Base-by-base conservation (phyloP, 345 rosid species). In the Triadica sebifera region DNA sequence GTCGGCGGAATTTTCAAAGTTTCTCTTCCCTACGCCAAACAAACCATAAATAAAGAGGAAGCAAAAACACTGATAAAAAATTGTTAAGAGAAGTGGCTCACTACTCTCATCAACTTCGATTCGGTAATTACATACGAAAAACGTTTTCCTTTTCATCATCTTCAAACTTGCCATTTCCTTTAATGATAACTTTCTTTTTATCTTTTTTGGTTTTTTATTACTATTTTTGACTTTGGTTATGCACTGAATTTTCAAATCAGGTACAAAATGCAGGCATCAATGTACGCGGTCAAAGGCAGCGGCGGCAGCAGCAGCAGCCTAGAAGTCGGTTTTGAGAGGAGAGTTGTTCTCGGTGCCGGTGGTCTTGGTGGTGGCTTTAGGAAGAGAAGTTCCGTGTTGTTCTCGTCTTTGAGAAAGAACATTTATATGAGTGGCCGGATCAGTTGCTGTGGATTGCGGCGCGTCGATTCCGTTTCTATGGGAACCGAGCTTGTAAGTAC, bases 401-500 rank as follows among this genome's bases (percentile, higher is more conserved):
- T 17, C 2, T 74, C 72, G 1, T 17, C 65, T 69, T 79, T 74
- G 73, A 75, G 43, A 45, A 51, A 61, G 20, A 80, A 78, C 60
- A 39, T 72, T 73, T 77, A 80, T 77, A 73, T 81, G 83, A 62
- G 72, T 43, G 8, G 20, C 25, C 65, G 50, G 69, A 70, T 77
- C 67, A 49, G 65, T 77, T 80, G 84, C 60, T 71, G 73, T 17
- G 86, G 84, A n/a, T 79, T 86, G 81, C 73, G 81, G 52, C 72
- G 29, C 12, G 8, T 80, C 38, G 77, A 62, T 76, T 70, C 78
- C 19, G 77, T 66, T 67, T 63, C 82, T 17, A 92, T 87, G 98
- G 90, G 90, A 67, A 82, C 92, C 2, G 87, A 87, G 73, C 86
- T 93, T 67, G 82, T 84, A 34, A 90, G 89, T n/a, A 74, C 89